phyloP scores from a whole-genome alignment of 1,284 basidiomycete genomes.

The Erythrobasidium hasegawianum region DNA sequence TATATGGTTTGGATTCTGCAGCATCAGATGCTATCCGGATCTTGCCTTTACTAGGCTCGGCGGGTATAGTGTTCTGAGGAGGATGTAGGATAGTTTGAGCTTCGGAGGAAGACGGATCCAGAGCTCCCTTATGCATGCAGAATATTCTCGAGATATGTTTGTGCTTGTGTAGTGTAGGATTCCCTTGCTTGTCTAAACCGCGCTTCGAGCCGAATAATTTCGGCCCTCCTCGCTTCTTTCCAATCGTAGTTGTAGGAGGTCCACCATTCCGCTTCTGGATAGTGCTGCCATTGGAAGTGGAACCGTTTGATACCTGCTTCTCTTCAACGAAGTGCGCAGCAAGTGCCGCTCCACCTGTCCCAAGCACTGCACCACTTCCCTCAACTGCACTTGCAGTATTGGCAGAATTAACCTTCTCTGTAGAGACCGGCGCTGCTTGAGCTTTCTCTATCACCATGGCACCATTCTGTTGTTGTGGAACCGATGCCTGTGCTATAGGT shows the following conservation, averaged over 20 bases:
- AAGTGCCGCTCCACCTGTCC: neutral
- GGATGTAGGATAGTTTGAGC: neutral
- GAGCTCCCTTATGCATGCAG: slow-evolving; percentile 32
- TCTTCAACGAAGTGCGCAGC: too few relatives aligned
- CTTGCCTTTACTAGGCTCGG: neutral
- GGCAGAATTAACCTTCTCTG: neutral
- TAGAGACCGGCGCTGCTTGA: neutral
- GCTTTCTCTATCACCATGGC: neutral
- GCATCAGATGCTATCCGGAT: slow-evolving; percentile 31
- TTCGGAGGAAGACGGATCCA: slow-evolving; percentile 14
- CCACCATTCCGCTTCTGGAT: neutral
- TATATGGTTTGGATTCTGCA: slow-evolving; percentile 13
- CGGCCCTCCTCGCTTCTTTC: slow-evolving; percentile 22
- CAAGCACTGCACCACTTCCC: neutral
- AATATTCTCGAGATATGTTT: slow-evolving; percentile 15
- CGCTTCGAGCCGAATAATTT: slow-evolving; percentile 26
- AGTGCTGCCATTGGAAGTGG: too few relatives aligned
- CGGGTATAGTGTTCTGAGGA: neutral
- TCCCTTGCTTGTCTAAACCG: slow-evolving; percentile 27
- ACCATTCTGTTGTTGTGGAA: neutral
- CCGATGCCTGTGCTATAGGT: neutral
- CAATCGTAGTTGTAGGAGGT: neutral
- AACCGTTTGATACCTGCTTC: too few relatives aligned
- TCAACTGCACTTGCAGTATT: neutral
- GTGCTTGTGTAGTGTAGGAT: slow-evolving; percentile 27